Base-by-base conservation (phyloP, 805 yeast species). In the Ogataea corticis region DNA sequence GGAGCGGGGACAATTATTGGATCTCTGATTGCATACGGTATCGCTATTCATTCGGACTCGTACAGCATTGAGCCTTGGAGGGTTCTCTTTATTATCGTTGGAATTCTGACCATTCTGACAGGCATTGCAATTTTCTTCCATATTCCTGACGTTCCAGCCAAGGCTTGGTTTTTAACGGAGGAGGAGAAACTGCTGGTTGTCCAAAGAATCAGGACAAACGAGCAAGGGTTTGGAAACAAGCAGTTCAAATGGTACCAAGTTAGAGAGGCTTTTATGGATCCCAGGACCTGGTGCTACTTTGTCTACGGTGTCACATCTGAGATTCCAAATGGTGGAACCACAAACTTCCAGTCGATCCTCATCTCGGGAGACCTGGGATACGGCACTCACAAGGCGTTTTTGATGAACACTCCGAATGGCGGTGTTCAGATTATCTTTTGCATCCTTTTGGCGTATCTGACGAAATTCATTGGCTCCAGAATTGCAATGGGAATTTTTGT, bases 81-180 rank as follows among this genome's bases (percentile, higher is more conserved):
- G 46, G 58, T 80, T 18, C 69, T 81, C 42, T 76, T 73, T 58
- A 69, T 81, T 29, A 73, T 78, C 33, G 68, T 77, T 43, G 87
- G 86, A 36, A 72, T 76, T 9, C 55, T 77, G 30, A 77, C 85
- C 0, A 62, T 79, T 28, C 33, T 68, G 7, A 34, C 66, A 7
- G 57, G 71, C 3, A 38, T 67, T 3, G 23, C 65, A 7, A 58
- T 72, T 13, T 52, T 58, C 40, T 62, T 69, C 44, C 46, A 70
- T 17, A 75, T 76, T 51, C 85, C 85, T 25, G 71, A 75, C 50
- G 74, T 76, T 53, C 84, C 85, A 15, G 59, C 77, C 2, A 67
- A 65, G 40, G 77, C 78, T 11, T 63, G 61, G 51, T 70, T 68
- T 45, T 58, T 71, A 49, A 61, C 52, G 30, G 66, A 63, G n/a